A percentile compares a stretch with the other conserved stretches of the same genome.
These are phyloP conservation scores for Knufia petricola DNA, from an alignment of 2,329 filamentous ascomycete species.

Conservation along the genomic window DNA sequence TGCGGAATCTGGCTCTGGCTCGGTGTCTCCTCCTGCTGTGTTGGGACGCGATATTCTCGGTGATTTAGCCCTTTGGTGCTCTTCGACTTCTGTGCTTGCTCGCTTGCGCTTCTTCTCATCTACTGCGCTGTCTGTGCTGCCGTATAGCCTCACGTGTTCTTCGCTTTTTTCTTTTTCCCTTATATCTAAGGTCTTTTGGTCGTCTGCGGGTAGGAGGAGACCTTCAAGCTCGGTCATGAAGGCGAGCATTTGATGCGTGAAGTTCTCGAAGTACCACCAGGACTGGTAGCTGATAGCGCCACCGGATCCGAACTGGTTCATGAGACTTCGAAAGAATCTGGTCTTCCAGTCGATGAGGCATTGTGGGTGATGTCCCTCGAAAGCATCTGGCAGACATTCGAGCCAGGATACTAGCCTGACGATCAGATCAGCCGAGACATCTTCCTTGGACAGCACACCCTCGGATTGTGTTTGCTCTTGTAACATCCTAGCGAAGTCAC, in stretches of 20 bases:
- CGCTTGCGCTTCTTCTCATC: conserved; percentile 13
- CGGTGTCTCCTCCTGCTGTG: conserved; percentile 8
- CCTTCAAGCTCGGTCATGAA: conserved; percentile 24
- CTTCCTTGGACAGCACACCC: background rate
- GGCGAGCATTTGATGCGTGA: conserved; percentile 21
- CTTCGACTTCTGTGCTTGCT: conserved; percentile 6
- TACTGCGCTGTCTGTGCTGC: background rate
- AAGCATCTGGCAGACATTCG: conserved; percentile 31
- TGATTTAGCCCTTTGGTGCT: conserved; percentile 4
- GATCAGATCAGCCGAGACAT: conserved; percentile 10
- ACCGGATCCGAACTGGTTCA: conserved; percentile 35
- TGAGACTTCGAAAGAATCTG: conserved; percentile 35
- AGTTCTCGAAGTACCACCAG: conserved; percentile 32
- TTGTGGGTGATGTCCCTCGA: conserved; percentile 34
- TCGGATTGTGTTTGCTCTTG: conserved; percentile 9
- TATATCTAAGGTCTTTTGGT: conserved; percentile 17
- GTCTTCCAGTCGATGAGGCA: conserved; percentile 38
- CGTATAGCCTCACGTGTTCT: conserved; percentile 9
- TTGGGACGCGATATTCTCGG: conserved; percentile 3
- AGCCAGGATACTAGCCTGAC: conserved; percentile 40
- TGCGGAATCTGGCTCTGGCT: conserved; percentile 5
- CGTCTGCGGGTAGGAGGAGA: conserved; percentile 17
- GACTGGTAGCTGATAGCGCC: conserved; percentile 39
- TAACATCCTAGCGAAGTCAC: conserved; percentile 18
- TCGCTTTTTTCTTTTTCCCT: conserved; percentile 19